Evolutionary conservation across 768 basidiomycete genomes (phyloP).

Genomic region (Boletus patriciae): DNA sequence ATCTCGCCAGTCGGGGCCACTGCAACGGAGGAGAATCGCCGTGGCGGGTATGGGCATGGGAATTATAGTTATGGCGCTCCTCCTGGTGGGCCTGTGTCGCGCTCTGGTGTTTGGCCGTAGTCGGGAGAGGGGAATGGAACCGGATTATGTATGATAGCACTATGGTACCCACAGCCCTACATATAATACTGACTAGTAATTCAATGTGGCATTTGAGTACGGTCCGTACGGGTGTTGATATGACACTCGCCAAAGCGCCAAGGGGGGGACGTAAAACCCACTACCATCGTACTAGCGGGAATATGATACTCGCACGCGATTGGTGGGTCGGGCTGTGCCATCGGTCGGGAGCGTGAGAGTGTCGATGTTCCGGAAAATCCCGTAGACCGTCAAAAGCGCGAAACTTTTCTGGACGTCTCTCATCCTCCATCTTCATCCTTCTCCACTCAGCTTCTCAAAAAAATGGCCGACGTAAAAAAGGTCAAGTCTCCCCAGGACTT

Average conservation of each 20-base stretch:
- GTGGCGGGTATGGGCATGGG: slow-evolving; percentile 26
- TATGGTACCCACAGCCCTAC: slow-evolving; percentile 15
- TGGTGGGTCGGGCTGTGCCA: slow-evolving; percentile 6
- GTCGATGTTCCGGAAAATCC: slow-evolving; percentile 29
- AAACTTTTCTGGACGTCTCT: slow-evolving; percentile 50
- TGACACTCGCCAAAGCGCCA: too few species aligned
- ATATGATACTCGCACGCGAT: slow-evolving; percentile 1
- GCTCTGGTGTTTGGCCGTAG: slow-evolving; percentile 32
- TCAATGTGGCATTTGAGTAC: neutral
- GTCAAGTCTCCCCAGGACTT: slow-evolving; percentile 91
- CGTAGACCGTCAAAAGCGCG: slow-evolving; percentile 39
- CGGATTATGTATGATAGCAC: slow-evolving; percentile 17
- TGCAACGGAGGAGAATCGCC: slow-evolving; percentile 21
- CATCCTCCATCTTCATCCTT: slow-evolving; percentile 45
- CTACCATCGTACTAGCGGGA: too few species aligned
- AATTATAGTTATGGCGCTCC: slow-evolving; percentile 23
- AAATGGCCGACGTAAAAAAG: slow-evolving; percentile 85
- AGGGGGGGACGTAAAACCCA: too few species aligned
- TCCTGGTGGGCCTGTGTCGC: slow-evolving; percentile 23
- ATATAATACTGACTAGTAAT: slow-evolving; percentile 20
- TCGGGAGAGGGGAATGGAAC: slow-evolving; percentile 1
- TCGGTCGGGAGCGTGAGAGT: slow-evolving; percentile 33
- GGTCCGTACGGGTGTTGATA: too few species aligned
- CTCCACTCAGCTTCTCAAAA: slow-evolving; percentile 49
- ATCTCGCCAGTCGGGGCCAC: slow-evolving; percentile 21